phyloP scores from a whole-genome alignment of 352 stramenopile genomes.

The Phytophthora cactorum region DNA sequence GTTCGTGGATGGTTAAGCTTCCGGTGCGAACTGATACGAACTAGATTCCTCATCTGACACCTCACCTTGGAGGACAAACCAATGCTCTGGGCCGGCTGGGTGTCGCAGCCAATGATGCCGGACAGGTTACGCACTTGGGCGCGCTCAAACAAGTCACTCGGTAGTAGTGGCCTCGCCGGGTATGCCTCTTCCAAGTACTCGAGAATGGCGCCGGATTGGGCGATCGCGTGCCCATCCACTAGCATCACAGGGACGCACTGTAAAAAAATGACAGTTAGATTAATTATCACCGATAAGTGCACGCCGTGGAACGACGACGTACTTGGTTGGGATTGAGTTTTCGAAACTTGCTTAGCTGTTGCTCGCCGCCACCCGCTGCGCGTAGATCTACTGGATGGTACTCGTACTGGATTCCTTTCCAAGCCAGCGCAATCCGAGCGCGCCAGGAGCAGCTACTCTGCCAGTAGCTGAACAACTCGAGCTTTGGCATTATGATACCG shows the following conservation, averaged over 20 bases:
- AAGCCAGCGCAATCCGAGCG: conserved; percentile 88
- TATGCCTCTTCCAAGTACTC: conserved; percentile 93
- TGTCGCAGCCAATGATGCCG: conserved; percentile 91
- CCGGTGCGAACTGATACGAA: conserved; percentile 7
- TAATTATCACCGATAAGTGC: not conserved
- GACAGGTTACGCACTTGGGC: conserved; percentile 84
- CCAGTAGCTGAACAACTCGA: conserved; percentile 84
- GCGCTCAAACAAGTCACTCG: conserved; percentile 66
- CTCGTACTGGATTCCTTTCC: conserved; percentile 87
- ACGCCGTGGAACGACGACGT: conserved; percentile 1
- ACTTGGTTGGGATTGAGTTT: conserved; percentile 78
- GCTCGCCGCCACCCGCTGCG: conserved; percentile 54
- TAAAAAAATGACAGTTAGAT: conserved; percentile 3
- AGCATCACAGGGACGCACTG: conserved; percentile 80
- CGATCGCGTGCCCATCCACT: conserved; percentile 74
- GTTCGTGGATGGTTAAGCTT: not conserved
- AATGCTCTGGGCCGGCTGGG: conserved; percentile 92
- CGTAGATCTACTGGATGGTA: conserved; percentile 81
- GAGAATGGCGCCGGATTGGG: conserved; percentile 92
- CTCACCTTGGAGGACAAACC: conserved; percentile 55
- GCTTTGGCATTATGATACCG: conserved; percentile 12
- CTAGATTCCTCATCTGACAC: conserved; percentile 19
- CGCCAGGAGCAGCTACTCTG: conserved; percentile 91
- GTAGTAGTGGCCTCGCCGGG: conserved; percentile 73
- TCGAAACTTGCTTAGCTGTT: conserved; percentile 57